phyloP scores from a whole-genome alignment of 2,329 filamentous ascomycete genomes.

The Cyphellophora attinorum region DNA sequence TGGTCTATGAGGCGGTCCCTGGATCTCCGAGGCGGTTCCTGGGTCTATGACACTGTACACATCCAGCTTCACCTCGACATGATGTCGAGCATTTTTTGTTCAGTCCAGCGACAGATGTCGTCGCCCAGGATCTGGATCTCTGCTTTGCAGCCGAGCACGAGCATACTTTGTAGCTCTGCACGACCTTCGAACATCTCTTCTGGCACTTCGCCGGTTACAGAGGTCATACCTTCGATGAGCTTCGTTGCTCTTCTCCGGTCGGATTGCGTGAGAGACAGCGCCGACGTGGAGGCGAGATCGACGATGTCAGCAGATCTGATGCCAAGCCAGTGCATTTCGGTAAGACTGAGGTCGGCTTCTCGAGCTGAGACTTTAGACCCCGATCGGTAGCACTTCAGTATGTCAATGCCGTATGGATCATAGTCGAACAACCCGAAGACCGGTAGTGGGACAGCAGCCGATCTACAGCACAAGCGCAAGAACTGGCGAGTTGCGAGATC shows the following conservation, averaged over 20 bases:
- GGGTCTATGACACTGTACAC: background rate
- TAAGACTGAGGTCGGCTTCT: conserved; percentile 40
- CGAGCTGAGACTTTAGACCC: conserved; percentile 48
- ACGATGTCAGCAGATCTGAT: conserved; percentile 33
- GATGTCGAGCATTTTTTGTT: background rate
- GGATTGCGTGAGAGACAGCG: conserved; percentile 38
- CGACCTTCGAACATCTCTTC: conserved; percentile 27
- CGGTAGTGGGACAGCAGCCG: conserved; percentile 17
- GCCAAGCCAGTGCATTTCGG: conserved; percentile 49
- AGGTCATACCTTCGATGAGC: conserved; percentile 41
- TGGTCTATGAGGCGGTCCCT: conserved; percentile 42
- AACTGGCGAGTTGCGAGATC: conserved; percentile 50
- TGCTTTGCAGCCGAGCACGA: conserved; percentile 53
- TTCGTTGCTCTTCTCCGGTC: conserved; percentile 45
- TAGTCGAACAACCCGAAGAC: conserved; percentile 49
- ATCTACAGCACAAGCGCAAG: conserved; percentile 33
- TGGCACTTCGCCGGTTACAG: conserved; percentile 33
- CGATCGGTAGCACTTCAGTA: conserved; percentile 54
- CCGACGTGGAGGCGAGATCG: conserved; percentile 19
- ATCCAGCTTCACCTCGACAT: conserved; percentile 1
- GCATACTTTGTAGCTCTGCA: conserved; percentile 49
- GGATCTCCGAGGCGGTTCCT: background rate
- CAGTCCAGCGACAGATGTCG: conserved; percentile 19
- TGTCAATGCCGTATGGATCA: conserved; percentile 54
- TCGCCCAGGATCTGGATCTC: conserved; percentile 45